These are phyloP conservation scores for Clarireedia sp. DNA, from an alignment of 2,329 filamentous ascomycete species.

Conservation along the genomic window DNA sequence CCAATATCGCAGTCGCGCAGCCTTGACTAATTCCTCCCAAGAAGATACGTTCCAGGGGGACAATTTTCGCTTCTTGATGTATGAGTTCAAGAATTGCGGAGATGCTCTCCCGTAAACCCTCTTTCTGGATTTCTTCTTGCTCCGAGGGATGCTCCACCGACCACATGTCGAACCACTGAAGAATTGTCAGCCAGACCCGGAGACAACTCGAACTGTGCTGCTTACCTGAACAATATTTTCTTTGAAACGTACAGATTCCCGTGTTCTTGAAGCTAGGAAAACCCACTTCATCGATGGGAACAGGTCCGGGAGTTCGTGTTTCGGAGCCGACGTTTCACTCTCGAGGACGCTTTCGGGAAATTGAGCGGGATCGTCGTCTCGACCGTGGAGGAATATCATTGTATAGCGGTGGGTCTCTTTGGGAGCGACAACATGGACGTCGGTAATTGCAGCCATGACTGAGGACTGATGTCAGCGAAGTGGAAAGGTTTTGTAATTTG, in stretches of 20 bases:
- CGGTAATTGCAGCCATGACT: too few species aligned
- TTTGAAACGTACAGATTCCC: slow-evolving; percentile 16
- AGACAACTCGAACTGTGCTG: too few species aligned
- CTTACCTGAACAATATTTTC: too few species aligned
- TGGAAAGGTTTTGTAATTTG: too few species aligned
- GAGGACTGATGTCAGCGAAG: too few species aligned
- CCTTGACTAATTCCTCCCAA: slow-evolving; percentile 42
- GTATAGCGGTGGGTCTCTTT: slow-evolving; percentile 28
- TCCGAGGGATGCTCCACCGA: slow-evolving; percentile 34
- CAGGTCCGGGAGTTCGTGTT: slow-evolving; percentile 13
- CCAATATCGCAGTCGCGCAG: slow-evolving; percentile 34
- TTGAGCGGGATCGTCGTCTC: slow-evolving; percentile 33
- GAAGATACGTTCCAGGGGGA: slow-evolving; percentile 34
- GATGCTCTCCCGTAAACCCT: slow-evolving; percentile 35
- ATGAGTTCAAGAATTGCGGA: slow-evolving; percentile 30
- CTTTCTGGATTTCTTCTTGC: slow-evolving; percentile 36
- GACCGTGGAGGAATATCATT: slow-evolving; percentile 39
- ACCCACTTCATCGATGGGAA: slow-evolving; percentile 18
- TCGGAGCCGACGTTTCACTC: slow-evolving; percentile 24
- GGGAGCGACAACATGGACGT: too few species aligned
- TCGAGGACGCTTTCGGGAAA: slow-evolving; percentile 32
- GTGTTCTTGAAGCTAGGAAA: slow-evolving; percentile 19
- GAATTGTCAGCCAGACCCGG: slow-evolving; percentile 11
- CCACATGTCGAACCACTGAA: slow-evolving; percentile 46
- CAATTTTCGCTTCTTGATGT: slow-evolving; percentile 28